phyloP scores from a whole-genome alignment of 441 rosid genomes.

The Mallotus repandus region DNA sequence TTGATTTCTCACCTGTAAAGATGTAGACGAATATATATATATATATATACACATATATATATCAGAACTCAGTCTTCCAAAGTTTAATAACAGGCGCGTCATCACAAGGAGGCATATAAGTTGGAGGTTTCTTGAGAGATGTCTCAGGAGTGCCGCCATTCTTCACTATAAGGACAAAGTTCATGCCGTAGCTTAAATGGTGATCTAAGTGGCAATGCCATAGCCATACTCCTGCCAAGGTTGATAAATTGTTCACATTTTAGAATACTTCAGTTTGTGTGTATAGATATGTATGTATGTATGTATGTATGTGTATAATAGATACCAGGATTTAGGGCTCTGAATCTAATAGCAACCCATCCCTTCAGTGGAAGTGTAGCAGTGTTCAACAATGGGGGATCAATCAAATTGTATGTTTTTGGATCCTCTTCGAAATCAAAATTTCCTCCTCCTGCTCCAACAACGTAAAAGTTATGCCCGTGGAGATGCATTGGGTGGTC shows the following conservation, averaged over 20 bases:
- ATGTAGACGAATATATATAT: too few relatives aligned
- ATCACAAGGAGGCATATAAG: slow-evolving; percentile 1
- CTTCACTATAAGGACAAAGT: background rate
- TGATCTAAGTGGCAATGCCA: background rate
- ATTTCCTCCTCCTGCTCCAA: background rate
- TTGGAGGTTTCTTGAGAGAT: background rate
- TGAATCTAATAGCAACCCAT: slow-evolving; percentile 15
- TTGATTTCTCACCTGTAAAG: too few relatives aligned
- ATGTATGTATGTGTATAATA: background rate
- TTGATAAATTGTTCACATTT: too few relatives aligned
- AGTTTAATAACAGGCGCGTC: background rate
- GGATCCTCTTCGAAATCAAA: slow-evolving; percentile 11
- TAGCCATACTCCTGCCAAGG: slow-evolving; percentile 2
- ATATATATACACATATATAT: too few relatives aligned
- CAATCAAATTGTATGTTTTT: slow-evolving; percentile 3
- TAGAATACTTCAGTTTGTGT: background rate
- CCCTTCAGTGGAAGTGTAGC: background rate
- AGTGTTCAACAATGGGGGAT: background rate
- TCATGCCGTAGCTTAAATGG: background rate
- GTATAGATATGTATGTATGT: too few relatives aligned
- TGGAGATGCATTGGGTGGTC: slow-evolving; percentile 15
- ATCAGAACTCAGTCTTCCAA: background rate
- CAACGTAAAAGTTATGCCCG: slow-evolving; percentile 4
- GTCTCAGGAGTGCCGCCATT: slow-evolving; percentile 1
- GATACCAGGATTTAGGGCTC: background rate